Evolutionary conservation across 2,329 filamentous ascomycete species (phyloP).

Genomic region (Monosporascus sp.): DNA sequence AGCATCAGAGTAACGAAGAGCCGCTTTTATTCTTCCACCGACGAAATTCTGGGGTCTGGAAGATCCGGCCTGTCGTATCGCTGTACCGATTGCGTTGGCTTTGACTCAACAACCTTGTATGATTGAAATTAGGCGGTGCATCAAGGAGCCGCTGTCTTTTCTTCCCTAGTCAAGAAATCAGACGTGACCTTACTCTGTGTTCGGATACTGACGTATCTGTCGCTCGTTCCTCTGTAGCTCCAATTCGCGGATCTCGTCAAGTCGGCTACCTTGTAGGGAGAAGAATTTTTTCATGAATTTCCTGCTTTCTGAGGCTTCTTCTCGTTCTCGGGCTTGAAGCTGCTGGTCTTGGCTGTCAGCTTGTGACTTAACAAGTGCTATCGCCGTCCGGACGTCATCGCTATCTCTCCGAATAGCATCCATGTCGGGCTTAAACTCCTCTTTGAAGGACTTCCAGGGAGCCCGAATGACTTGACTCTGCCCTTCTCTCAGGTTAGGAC

Average conservation of each 20-base stretch:
- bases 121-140: constrained; percentile 21
- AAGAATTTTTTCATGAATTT: constrained; percentile 2
- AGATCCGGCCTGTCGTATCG: constrained; percentile 17
- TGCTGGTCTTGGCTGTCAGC: constrained; percentile 17
- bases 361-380: constrained; percentile 20
- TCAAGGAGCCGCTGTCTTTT: constrained; percentile 19
- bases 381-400: constrained; percentile 18
- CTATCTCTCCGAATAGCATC: constrained; percentile 13
- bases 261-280: not conserved
- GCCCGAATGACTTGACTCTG: constrained; percentile 10
- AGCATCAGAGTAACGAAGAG: constrained; percentile 21
- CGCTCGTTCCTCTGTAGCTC: not conserved
- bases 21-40: constrained; percentile 16
- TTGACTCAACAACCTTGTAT: constrained; percentile 19
- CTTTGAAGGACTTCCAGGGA: constrained; percentile 23
- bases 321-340: constrained; percentile 13
- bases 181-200: not conserved
- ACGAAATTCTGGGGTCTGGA: not conserved
- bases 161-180: not conserved
- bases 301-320: constrained; percentile 7
- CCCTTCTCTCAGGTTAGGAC: constrained; percentile 11
- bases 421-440: constrained; percentile 22
- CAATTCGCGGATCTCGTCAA: constrained; percentile 1
- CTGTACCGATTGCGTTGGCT: constrained; percentile 21
- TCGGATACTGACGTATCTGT: not conserved